phyloP scores from a whole-genome alignment of 2,329 filamentous ascomycete genomes.

The Aspergillus udagawae region DNA sequence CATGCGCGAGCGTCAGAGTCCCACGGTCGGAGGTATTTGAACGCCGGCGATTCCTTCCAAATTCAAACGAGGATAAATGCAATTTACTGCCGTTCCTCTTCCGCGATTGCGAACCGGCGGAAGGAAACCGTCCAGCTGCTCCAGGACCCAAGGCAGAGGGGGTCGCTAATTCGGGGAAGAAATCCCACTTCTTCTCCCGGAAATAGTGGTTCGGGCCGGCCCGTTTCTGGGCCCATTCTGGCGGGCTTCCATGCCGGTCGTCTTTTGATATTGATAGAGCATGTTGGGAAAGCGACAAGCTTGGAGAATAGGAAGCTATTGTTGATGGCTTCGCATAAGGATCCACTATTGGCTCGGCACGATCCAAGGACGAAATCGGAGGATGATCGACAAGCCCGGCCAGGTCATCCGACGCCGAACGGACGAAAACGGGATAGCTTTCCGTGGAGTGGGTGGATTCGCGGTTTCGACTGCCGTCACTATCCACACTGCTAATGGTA shows the following conservation, averaged over 20 bases:
- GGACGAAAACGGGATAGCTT: conserved; percentile 31
- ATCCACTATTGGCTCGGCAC: conserved; percentile 2
- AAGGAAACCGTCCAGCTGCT: conserved; percentile 1
- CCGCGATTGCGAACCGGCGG: conserved; percentile 11
- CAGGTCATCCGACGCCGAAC: conserved; percentile 25
- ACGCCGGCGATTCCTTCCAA: conserved; percentile 15
- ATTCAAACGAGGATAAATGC: conserved; percentile 20
- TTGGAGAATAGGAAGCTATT: conserved; percentile 4
- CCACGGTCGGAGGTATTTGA: conserved; percentile 24
- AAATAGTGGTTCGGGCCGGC: conserved; percentile 34
- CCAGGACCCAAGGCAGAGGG: conserved; percentile 21
- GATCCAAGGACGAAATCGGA: conserved; percentile 13
- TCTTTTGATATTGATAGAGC: conserved; percentile 18
- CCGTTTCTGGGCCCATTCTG: conserved; percentile 18
- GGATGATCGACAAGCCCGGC: conserved; percentile 23
- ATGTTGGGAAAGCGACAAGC: conserved; percentile 9
- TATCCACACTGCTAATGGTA: conserved; percentile 21
- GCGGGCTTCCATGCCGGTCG: conserved; percentile 21
- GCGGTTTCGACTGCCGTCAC: conserved; percentile 12
- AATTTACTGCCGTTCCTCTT: conserved; percentile 21
- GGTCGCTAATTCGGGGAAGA: conserved; percentile 36
- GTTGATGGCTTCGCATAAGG: conserved; percentile 6
- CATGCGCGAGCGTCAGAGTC: conserved; percentile 18
- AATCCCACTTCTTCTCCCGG: conserved; percentile 40
- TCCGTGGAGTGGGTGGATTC: conserved; percentile 24